Base-by-base conservation (phyloP, 805 yeast genomes). In the Suhomyces faveliae region DNA sequence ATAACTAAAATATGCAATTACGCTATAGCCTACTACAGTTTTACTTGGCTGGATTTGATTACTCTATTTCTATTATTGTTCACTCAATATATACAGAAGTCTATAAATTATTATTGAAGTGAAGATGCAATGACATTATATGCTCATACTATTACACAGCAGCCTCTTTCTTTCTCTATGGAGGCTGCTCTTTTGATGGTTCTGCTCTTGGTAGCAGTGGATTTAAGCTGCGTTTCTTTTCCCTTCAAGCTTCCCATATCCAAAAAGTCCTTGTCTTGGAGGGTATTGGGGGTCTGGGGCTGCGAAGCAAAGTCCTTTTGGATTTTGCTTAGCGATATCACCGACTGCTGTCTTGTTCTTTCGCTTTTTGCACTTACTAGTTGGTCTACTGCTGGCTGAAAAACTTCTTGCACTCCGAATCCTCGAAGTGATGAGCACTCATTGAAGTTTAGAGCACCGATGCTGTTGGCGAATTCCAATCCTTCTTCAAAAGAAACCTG, bases 401-500 rank as follows among this genome's bases (percentile, higher is more conserved):
- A 71, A 2, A 62, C 67, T 10, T 62, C 63, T 4, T 57, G 54
- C 1, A 71, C 56, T 3, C 56, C 52, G 0, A 48, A 24, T 5
- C 56, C 62, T 15, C 43, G 22, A 35, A 49, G 48, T 4, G 70
- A 49, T 29, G 68, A 61, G 15, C 64, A 61, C 50, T 71, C 76
- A 20, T 43, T 19, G 42, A 62, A 69, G 15, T 45, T 48, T 2
- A 62, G n/a, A 2, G 73, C 72, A 10, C 61, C 61, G 11, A 64
- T 53, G 10, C 52, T 33, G 5, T 51, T 23, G 10, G 71, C 66
- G 23, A 70, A 60, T n/a, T 48, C 57, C 19, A 46, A 21, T 1
- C 70, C 75, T 46, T 71, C 70, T 1, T 59, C 59, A 39, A 33
- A 54, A 40, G 54, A 47, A 1, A 72, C 71, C 40, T 61, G 66